Evolutionary conservation across 1,284 basidiomycete genomes (phyloP), one percentile per base, ranked within the genome.

Genomic region (Vanrija pseudolonga): DNA sequence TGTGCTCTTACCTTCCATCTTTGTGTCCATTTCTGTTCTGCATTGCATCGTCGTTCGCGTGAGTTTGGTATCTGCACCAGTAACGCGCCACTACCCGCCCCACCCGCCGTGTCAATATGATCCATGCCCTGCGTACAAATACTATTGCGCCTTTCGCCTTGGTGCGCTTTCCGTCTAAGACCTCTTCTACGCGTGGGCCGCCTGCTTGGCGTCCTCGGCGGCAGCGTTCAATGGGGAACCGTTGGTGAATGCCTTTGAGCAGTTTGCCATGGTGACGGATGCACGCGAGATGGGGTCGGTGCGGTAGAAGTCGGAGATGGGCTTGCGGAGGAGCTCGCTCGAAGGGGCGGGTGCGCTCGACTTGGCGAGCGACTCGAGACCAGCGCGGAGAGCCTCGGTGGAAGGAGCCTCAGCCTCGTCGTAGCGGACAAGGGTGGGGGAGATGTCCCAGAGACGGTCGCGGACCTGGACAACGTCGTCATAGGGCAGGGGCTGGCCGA

Each of bases 361-460:
- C 74, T 85, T 85, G 42, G 82, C 82, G 22, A 94, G 75, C 2
- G 79, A 74, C 66, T 83, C 83, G 44, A 96, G 77, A 11, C 91
- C 91, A 28, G 82, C 81, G 17, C 87, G 79, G 19, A 86, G 83
- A 42, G 91, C 78, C 37, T 87, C 88, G 1, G 76, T 63, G 1
- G 88, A 89, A 3, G 88, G 89, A 28, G 78, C 79, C 77, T 98
- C 95, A n/a, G 85, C 81, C 45, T 81, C 79, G 68, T 96, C 92
- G 75, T 95, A 94, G 63, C 91, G 83, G 38, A 97, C 86, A 24
- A 98, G 80, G 2, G 90, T 83, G 1, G 96, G 96, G 38, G 90
- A 91, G 64, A 98, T 86, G 74, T 97, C 94, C 90, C 94, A 98
- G 85, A 98, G 86, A 58, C 96, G 85, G 74, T 98, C 92, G 47